phyloP scores from a whole-genome alignment of 192 early-diverging fungal species.

The Coemansia reversa region DNA sequence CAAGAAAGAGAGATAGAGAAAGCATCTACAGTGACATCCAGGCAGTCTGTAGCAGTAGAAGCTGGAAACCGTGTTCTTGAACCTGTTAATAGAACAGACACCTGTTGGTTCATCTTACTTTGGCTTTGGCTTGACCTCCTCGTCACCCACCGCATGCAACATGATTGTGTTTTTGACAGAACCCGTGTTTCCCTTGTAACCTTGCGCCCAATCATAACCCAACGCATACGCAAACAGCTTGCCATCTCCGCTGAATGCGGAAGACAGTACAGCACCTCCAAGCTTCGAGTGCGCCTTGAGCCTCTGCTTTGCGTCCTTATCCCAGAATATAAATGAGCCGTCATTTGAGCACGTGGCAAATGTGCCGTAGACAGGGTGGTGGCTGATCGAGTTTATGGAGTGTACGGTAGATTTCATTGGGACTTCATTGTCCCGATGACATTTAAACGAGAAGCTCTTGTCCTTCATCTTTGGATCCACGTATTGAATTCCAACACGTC shows the following conservation, averaged over 20 bases:
- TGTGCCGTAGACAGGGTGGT: slow-evolving; percentile 68
- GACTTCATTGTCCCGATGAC: slow-evolving; percentile 70
- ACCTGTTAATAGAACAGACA: slow-evolving; percentile 30
- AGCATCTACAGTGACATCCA: too few species aligned
- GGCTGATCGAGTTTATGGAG: slow-evolving; percentile 47
- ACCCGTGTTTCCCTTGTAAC: slow-evolving; percentile 65
- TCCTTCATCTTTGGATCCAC: slow-evolving; percentile 71
- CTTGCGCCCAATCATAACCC: slow-evolving; percentile 86
- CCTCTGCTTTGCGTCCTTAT: slow-evolving; percentile 86
- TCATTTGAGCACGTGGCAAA: slow-evolving; percentile 87
- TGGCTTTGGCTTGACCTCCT: slow-evolving; percentile 79
- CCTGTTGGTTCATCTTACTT: slow-evolving; percentile 15
- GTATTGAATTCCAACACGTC: slow-evolving; percentile 90
- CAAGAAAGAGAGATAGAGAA: too few species aligned
- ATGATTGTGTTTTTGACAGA: slow-evolving; percentile 72
- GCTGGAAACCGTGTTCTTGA: background rate
- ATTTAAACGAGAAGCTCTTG: slow-evolving; percentile 83
- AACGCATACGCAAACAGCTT: slow-evolving; percentile 89
- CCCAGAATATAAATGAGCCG: slow-evolving; percentile 90
- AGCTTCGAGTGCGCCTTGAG: slow-evolving; percentile 73
- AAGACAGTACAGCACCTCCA: slow-evolving; percentile 64
- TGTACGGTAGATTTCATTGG: slow-evolving; percentile 71
- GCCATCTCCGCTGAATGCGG: slow-evolving; percentile 81
- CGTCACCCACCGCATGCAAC: slow-evolving; percentile 73
- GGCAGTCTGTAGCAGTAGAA: background rate